Conservation (phyloP, 768 basidiomycete species). For the Sporobolomyces roseus region DNA sequence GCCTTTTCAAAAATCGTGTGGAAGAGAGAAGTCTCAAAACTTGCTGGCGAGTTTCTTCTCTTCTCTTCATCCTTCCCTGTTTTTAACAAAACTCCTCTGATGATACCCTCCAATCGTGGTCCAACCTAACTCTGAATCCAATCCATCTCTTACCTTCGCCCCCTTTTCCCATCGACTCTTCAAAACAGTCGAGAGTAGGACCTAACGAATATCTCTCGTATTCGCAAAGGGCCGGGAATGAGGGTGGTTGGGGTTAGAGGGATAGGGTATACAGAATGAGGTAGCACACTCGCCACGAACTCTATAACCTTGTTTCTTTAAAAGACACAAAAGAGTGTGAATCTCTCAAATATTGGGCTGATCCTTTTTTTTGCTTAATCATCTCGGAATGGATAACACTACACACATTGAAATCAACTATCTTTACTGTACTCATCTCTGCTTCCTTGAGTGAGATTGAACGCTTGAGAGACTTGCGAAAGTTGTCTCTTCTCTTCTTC, state of each 20-base stretch:
- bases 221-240: background rate
- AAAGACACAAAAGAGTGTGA: constrained; percentile 17
- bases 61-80: constrained; percentile 17
- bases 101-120: constrained; percentile 16
- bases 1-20: background rate
- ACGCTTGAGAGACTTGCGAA: background rate
- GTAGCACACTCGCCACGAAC: constrained; percentile 19
- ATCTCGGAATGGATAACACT: background rate
- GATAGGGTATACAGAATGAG: background rate
- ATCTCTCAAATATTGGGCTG: background rate
- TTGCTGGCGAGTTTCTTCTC: background rate
- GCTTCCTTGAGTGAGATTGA: background rate
- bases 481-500: background rate
- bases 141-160: background rate
- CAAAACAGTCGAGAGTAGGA: too few relatives aligned
- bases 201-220: background rate
- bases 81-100: constrained; percentile 24
- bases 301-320: constrained; percentile 16
- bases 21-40: background rate
- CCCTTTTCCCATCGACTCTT: constrained; percentile 2
- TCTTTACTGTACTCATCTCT: background rate
- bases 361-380: background rate
- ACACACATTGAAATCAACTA: background rate
- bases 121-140: background rate
- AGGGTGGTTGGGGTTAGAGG: constrained; percentile 4